A percentile compares a stretch with the other conserved stretches of the same genome.
Evolutionary conservation across 2,329 filamentous ascomycete species (phyloP).

Genomic region (Pestalotiopsis sp.): DNA sequence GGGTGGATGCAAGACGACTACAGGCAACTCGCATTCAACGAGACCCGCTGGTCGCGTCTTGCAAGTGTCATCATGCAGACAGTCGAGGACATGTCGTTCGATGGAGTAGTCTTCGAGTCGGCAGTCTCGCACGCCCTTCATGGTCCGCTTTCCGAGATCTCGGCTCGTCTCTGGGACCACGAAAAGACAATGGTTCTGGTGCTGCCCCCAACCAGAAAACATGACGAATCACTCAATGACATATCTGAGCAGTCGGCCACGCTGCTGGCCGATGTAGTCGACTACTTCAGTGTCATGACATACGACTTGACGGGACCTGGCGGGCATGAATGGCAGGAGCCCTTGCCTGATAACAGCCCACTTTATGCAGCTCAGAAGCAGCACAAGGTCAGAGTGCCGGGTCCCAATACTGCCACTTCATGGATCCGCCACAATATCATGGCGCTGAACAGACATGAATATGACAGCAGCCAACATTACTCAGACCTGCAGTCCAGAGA

Average conservation of each 20-base stretch:
- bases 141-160: conserved; percentile 15
- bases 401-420: neutral
- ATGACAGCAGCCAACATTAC: neutral
- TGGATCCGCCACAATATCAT: conserved; percentile 5
- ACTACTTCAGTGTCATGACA: conserved; percentile 24
- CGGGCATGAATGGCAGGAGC: conserved; percentile 11
- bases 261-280: conserved; percentile 16
- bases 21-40: conserved; percentile 19
- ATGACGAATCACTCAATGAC: neutral
- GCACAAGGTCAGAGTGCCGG: conserved; percentile 3
- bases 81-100: conserved; percentile 17
- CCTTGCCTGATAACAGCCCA: neutral
- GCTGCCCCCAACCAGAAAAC: conserved; percentile 17
- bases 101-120: conserved; percentile 23
- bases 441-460: neutral
- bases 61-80: conserved; percentile 15
- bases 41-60: conserved; percentile 20
- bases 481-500: conserved; percentile 11
- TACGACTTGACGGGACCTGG: conserved; percentile 22
- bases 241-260: conserved; percentile 11
- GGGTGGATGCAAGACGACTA: conserved; percentile 20
- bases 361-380: neutral
- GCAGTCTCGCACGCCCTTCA: conserved; percentile 19
- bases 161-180: conserved; percentile 14
- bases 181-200: conserved; percentile 20